A percentile compares a stretch with the other conserved stretches of the same genome.
Evolutionary conservation across 768 basidiomycete species (phyloP).

Genomic region (Suillus tomentosus): DNA sequence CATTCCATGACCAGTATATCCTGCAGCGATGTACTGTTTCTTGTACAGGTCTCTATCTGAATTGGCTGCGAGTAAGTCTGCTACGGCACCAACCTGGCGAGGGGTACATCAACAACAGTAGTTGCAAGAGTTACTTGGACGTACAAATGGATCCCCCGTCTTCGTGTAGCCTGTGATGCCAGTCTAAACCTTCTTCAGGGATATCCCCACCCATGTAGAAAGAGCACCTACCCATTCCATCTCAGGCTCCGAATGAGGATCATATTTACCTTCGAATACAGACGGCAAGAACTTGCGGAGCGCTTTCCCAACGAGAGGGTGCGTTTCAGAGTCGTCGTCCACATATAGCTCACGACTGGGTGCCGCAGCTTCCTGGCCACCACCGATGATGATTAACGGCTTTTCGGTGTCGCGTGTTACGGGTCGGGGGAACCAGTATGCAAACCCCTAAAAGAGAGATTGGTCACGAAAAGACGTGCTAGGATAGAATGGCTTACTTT

Average conservation of each 20-base stretch:
- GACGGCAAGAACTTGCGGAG: constrained; percentile 62
- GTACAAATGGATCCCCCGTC: constrained; percentile 65
- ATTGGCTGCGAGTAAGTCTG: constrained; percentile 1
- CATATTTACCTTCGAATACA: constrained; percentile 57
- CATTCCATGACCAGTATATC: constrained; percentile 77
- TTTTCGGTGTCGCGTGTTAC: constrained; percentile 30
- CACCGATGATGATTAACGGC: constrained; percentile 75
- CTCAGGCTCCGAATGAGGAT: constrained; percentile 44
- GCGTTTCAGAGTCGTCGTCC: constrained; percentile 59
- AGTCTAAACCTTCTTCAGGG: constrained; percentile 45
- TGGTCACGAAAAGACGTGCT: too few relatives aligned
- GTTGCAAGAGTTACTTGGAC: constrained; percentile 23
- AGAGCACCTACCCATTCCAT: constrained; percentile 73
- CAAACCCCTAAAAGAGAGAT: constrained; percentile 41
- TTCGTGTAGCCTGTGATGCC: constrained; percentile 82
- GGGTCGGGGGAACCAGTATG: constrained; percentile 86
- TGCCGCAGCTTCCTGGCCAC: constrained; percentile 50
- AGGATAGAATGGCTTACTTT: constrained; percentile 21
- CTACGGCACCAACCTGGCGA: constrained; percentile 10
- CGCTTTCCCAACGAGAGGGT: constrained; percentile 45
- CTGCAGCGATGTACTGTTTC: constrained; percentile 71
- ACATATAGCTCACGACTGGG: constrained; percentile 52
- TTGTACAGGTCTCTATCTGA: constrained; percentile 25
- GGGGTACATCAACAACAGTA: background rate
- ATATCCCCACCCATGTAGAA: background rate